These are phyloP conservation scores for Aegilops bicornis DNA, from an alignment of 176 grass and related monocot genomes.

Conservation along the genomic window DNA sequence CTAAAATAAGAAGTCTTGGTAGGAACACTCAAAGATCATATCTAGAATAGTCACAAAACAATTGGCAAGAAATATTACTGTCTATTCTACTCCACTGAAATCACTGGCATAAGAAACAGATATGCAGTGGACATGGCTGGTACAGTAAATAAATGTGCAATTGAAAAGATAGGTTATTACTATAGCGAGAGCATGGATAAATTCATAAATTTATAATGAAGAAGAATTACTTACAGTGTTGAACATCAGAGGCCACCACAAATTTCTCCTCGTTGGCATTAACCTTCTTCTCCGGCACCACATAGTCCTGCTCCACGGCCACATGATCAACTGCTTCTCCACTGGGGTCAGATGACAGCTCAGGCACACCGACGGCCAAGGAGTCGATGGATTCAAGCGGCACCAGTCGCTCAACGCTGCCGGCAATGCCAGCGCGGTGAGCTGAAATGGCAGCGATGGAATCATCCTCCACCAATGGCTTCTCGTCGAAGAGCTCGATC, in stretches of 20 bases:
- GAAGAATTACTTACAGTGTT: conserved; percentile 32
- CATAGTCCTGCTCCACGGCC: too few relatives aligned
- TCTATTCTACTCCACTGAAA: neutral
- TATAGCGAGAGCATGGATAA: neutral
- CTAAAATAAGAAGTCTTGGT: neutral
- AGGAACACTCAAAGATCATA: neutral
- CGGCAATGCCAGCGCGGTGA: conserved; percentile 12
- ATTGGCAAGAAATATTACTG: neutral
- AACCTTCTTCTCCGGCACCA: neutral
- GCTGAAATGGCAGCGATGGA: conserved; percentile 26
- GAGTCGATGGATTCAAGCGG: conserved; percentile 56
- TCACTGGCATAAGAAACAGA: neutral
- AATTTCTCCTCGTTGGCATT: conserved; percentile 37
- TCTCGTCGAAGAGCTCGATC: conserved; percentile 56
- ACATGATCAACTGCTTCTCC: conserved; percentile 24
- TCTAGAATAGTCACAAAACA: neutral
- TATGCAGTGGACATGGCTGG: neutral
- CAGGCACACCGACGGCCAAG: neutral
- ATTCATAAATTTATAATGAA: conserved; percentile 10
- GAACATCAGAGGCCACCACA: conserved; percentile 19
- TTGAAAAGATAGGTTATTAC: too few relatives aligned
- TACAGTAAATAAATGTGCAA: neutral
- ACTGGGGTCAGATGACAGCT: conserved; percentile 1
- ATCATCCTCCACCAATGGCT: conserved; percentile 34
- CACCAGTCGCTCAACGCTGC: conserved; percentile 26